These are phyloP conservation scores for Hordeum marinum DNA, from an alignment of 176 grass and related monocot species.

Conservation along the genomic window DNA sequence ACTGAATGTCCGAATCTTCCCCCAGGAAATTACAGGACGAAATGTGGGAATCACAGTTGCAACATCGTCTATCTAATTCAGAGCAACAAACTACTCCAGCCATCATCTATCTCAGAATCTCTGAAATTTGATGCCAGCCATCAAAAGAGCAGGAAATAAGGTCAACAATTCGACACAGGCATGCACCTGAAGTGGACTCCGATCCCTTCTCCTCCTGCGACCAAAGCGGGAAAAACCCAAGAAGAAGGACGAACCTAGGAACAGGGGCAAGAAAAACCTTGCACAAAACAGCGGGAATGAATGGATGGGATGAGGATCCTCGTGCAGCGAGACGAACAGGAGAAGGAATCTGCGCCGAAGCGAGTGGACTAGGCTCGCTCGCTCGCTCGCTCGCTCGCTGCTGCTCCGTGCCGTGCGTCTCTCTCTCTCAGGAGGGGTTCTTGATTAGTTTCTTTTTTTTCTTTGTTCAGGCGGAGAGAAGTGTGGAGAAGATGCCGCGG, in stretches of 20 bases:
- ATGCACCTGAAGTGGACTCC: not conserved
- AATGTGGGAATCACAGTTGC: not conserved
- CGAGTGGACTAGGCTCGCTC: not conserved
- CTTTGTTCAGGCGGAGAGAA: constrained; percentile 16
- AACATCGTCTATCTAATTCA: not conserved
- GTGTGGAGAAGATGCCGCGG: constrained; percentile 29
- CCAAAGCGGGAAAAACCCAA: not conserved
- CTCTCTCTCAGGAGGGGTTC: not conserved
- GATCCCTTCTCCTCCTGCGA: not conserved
- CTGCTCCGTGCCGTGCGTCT: not conserved
- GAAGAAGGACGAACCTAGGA: not conserved
- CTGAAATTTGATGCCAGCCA: not conserved
- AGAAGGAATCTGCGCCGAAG: too few relatives aligned
- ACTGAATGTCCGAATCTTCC: too few relatives aligned
- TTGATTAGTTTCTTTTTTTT: not conserved
- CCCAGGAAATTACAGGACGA: not conserved
- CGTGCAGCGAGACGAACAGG: not conserved
- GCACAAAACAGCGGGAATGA: not conserved
- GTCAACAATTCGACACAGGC: too few relatives aligned
- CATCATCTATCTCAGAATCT: not conserved
- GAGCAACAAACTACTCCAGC: not conserved
- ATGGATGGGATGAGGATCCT: not conserved
- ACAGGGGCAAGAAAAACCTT: not conserved
- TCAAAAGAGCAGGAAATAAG: not conserved
- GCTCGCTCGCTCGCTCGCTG: not conserved